A percentile compares a stretch with the other conserved stretches of the same genome.
phyloP scores from a whole-genome alignment of 371 early-diverging fungal species.

The Mortierella sp. region DNA sequence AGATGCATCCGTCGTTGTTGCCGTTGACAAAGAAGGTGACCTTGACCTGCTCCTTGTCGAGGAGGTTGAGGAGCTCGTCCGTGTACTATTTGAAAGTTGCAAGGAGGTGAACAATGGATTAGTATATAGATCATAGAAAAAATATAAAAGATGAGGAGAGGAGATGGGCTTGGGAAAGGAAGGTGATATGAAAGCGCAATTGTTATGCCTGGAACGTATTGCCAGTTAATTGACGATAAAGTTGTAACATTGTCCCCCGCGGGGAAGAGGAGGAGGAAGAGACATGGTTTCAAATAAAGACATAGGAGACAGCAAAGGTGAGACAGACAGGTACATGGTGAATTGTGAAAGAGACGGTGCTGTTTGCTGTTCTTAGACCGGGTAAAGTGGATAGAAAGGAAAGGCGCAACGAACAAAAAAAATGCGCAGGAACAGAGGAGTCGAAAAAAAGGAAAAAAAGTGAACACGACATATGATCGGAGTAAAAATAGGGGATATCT shows the following conservation, averaged over 20 bases:
- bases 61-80: conserved; percentile 38
- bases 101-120: background rate
- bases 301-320: background rate
- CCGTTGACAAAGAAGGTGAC: conserved; percentile 59
- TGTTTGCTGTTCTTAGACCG: background rate
- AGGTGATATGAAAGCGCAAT: background rate
- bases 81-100: conserved; percentile 28
- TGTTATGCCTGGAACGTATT: background rate
- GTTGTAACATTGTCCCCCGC: background rate
- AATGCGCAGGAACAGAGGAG: too few species aligned
- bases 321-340: background rate
- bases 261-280: background rate
- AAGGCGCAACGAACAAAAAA: background rate
- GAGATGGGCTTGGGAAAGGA: background rate
- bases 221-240: background rate
- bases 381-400: background rate
- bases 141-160: too few species aligned
- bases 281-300: background rate
- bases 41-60: conserved; percentile 54
- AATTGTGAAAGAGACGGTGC: background rate
- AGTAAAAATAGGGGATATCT: conserved; percentile 1
- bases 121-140: too few species aligned
- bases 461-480: background rate
- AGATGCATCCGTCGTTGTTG: conserved; percentile 50
- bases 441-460: background rate